These are phyloP conservation scores for Aristolochia contorta DNA, from an alignment of 164 flowering plant genomes.

Conservation along the genomic window DNA sequence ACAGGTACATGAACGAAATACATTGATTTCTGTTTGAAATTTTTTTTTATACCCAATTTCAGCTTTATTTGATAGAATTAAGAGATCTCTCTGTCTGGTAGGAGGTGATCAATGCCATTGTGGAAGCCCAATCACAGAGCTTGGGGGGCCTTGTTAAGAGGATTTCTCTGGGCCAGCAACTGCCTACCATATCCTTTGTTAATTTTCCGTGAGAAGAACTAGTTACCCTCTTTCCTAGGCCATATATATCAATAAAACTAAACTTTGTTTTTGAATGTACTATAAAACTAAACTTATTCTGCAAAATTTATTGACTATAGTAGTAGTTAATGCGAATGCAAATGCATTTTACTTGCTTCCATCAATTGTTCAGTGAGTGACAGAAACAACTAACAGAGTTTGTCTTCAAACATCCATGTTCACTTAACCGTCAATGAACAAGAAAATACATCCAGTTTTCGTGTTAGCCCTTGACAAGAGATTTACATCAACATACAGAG, in stretches of 20 bases:
- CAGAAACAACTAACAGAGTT: no score
- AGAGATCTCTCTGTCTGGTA: conserved; percentile 9
- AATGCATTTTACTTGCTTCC: no score
- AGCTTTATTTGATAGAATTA: not conserved
- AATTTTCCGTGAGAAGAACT: not conserved
- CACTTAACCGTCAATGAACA: no score
- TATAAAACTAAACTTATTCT: no score
- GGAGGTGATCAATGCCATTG: conserved; percentile 67
- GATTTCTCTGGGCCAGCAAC: conserved; percentile 43
- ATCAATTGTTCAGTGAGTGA: no score
- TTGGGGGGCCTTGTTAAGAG: conserved; percentile 62
- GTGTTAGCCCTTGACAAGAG: conserved; percentile 15
- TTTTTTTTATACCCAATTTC: not conserved
- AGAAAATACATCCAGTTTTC: not conserved
- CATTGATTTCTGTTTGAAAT: not conserved
- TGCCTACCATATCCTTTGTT: conserved; percentile 38
- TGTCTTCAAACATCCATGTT: no score
- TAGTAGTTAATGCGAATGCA: no score
- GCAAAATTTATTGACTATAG: no score
- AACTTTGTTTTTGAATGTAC: no score
- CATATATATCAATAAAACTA: no score
- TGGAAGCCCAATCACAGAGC: conserved; percentile 75
- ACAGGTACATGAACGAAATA: conserved; percentile 23
- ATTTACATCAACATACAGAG: conserved; percentile 40
- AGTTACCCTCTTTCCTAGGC: no score